phyloP scores from a whole-genome alignment of 352 stramenopile genomes.

The Thraustochytrium striatum region DNA sequence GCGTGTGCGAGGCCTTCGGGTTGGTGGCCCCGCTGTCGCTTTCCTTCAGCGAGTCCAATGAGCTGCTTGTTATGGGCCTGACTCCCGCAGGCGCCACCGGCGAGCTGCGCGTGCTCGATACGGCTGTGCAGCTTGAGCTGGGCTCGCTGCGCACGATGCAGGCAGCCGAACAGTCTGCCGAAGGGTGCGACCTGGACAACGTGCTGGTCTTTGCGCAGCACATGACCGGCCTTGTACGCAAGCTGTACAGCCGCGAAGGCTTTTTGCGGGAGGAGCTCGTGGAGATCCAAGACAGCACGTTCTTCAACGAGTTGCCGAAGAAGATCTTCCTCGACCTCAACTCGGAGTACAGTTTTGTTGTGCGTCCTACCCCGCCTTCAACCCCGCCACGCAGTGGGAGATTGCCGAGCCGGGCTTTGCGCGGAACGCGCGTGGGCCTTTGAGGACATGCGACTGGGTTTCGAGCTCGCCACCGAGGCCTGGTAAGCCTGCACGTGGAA shows the following conservation, averaged over 20 bases:
- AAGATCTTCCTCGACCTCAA: conserved; percentile 3
- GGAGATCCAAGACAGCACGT: not conserved
- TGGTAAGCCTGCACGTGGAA: not conserved
- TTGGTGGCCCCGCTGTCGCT: not conserved
- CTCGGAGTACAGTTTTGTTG: not conserved
- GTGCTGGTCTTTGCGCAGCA: not conserved
- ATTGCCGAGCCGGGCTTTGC: not conserved
- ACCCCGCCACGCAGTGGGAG: not conserved
- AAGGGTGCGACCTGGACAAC: not conserved
- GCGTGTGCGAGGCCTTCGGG: not conserved
- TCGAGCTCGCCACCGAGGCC: conserved; percentile 28
- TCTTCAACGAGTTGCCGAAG: not conserved
- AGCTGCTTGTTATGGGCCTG: conserved; percentile 9
- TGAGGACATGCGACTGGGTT: conserved; percentile 9
- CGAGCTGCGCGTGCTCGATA: not conserved
- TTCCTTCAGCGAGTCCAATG: conserved; percentile 11
- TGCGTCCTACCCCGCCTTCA: not conserved
- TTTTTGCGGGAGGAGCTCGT: not conserved
- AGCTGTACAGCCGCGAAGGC: not conserved
- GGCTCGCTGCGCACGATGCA: not conserved
- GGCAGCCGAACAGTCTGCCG: not conserved
- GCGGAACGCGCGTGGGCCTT: no score
- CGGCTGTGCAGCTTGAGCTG: not conserved
- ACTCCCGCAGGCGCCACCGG: not conserved
- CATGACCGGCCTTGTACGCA: not conserved